Evolutionary conservation across 192 early-diverging fungal genomes (phyloP).

Genomic region (Backusella circina): DNA sequence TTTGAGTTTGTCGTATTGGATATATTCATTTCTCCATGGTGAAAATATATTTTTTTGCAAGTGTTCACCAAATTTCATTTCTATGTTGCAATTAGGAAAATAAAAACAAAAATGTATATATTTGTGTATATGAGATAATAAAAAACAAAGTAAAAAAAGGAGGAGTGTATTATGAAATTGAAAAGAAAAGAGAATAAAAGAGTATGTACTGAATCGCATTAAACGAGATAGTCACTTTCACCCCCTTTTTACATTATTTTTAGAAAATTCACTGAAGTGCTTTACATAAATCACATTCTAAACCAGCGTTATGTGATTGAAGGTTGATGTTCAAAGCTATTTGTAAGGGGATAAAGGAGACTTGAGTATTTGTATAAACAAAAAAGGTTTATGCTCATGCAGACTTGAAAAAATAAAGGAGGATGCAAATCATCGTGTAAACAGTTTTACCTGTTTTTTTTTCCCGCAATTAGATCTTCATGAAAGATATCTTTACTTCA

Average conservation of each 20-base stretch:
- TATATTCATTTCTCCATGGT: conserved; percentile 19
- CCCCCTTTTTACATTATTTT: neutral
- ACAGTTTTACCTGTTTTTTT: neutral
- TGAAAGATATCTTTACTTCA: neutral
- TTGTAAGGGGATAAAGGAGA: neutral
- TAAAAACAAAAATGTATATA: neutral
- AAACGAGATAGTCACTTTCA: neutral
- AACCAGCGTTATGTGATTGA: neutral
- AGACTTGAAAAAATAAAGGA: neutral
- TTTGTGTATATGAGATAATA: neutral
- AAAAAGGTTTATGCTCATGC: neutral
- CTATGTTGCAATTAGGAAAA: neutral
- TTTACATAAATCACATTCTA: conserved; percentile 4
- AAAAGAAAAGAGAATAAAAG: neutral
- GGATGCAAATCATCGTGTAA: neutral
- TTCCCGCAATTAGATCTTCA: neutral
- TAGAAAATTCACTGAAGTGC: neutral
- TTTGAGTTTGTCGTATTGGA: conserved; percentile 16
- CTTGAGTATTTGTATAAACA: neutral
- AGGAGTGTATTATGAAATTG: neutral
- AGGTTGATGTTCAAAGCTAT: neutral
- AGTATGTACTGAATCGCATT: neutral
- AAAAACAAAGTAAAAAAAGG: neutral
- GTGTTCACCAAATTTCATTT: conserved; percentile 21
- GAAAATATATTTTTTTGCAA: conserved; percentile 12